Evolutionary conservation across 768 basidiomycete genomes (phyloP), one percentile per base, ranked within the genome.

Genomic region (Pulveroboletus ravenelii): DNA sequence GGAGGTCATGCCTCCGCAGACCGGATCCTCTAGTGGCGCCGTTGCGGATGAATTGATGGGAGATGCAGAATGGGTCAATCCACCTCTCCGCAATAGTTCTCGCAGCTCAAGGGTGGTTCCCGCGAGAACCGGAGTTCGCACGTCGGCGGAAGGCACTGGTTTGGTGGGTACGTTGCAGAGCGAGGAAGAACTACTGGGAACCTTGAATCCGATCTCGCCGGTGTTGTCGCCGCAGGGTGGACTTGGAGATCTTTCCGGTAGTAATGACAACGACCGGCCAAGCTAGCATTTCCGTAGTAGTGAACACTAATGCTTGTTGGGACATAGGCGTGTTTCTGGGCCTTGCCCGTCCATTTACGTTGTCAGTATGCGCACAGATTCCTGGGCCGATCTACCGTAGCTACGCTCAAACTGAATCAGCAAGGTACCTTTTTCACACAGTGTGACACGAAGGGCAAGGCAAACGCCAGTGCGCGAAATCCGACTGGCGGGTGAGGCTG

Each of bases 31-130:
- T 29, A 54, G 55, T 55, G 55, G 50, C 40, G 20, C 45, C 30
- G 50, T 48, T 40, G 40, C 25, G 37, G 60, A 53, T 32, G 56
- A 58, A 23, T 18, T n/a, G 39, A 32, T 39, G 51, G 59, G 41
- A 45, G 47, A 52, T 31, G 48, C 54, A 1, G 54, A 69, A 42
- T 45, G 29, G 48, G 67, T 56, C 44, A 44, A 54, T 27, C 54
- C 59, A 54, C 59, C 59, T 3, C 61, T 59, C 49, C 54, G 55
- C 27, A 46, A 57, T 9, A 56, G 56, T 45, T 67, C 65, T 18
- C 52, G 48, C 48, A 47, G 47, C 41, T 30, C 53, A 46, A 30
- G 47, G 14, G 27, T 27, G 25, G 52, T 43, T 51, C 40, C 47
- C 27, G 32, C 45, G 50, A 52, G 34, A 45, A 34, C 36, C 32